Evolutionary conservation across 202 grass and related monocot genomes (phyloP).

Genomic region (Hordeum pubiflorum): DNA sequence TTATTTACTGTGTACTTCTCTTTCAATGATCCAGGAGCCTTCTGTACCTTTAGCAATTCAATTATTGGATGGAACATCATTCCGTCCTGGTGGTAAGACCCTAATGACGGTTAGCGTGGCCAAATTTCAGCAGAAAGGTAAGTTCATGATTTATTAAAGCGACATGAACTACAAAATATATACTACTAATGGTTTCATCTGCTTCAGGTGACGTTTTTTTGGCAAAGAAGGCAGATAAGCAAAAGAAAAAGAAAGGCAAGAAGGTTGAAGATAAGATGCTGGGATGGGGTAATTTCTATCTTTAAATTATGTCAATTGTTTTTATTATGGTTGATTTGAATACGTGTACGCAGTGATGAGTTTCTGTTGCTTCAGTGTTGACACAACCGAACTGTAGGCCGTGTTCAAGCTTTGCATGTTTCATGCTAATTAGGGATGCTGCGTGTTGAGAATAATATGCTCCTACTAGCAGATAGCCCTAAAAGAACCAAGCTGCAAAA

Average conservation of each 20-base stretch:
- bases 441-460: neutral
- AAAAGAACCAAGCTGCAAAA: neutral
- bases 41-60: constrained; percentile 84
- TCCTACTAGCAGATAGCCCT: neutral
- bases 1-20: neutral
- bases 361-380: neutral
- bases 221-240: constrained; percentile 76
- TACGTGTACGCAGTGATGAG: neutral
- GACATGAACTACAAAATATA: neutral
- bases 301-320: neutral
- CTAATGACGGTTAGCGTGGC: constrained; percentile 71
- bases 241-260: constrained; percentile 89
- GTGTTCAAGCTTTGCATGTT: neutral
- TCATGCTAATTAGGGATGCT: constrained; percentile 3
- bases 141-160: constrained; percentile 7
- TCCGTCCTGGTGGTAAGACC: constrained; percentile 74
- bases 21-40: constrained; percentile 55
- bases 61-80: constrained; percentile 75
- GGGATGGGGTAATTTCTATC: constrained; percentile 80
- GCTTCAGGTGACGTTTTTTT: constrained; percentile 67
- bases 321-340: constrained; percentile 9
- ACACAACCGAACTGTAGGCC: neutral
- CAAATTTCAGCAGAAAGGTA: constrained; percentile 93
- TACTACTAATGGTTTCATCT: constrained; percentile 3
- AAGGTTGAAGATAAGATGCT: constrained; percentile 91